Base-by-base conservation (phyloP, 805 yeast genomes). In the Myxozyma kluyveri region DNA sequence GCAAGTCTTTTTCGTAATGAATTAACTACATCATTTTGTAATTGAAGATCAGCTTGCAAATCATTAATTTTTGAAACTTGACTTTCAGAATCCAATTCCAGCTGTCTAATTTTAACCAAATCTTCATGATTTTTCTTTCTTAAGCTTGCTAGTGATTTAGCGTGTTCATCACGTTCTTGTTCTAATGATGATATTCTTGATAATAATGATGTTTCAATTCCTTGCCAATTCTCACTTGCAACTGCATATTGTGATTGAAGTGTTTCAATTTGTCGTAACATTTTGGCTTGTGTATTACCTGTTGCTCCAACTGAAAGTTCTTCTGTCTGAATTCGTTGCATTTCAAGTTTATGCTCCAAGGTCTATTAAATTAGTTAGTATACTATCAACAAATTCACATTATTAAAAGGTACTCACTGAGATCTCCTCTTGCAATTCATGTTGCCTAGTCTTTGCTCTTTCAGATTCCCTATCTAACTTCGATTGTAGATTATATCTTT, bases 141-240 rank as follows among this genome's bases (percentile, higher is more conserved):
- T 19, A 45, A 24, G 1, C 41, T 37, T 4, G 50, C 22, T 56
- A 71, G 70, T 38, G 65, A 67, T 41, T 62, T 62, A 36, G 64
- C 63, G 42, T 74, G 58, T 4, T 66, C 68, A 32, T 72, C 76
- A 5, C 78, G 64, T 47, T 80, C 81, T 43, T 63, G 65, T 52
- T 78, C 77, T n/a, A 76, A 58, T 14, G 61, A 29, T 3, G 77
- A 65, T 18, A 83, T 72, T 51, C 77, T 78, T 6, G 69, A 66
- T 54, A 75, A 71, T 53, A 88, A 73, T 2, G 81, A 74, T 36
- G 84, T 77, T 67, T 93, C 97, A 39, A 88, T 82, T 18, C 81
- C 72, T 50, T 84, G 83, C 95, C 96, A 88, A 65, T 84, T 87
- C 57, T 83, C 88, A 50, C 84, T 84, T 0, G 91, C 85, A 14